Conservation (phyloP, 108 stramenopile genomes). For the Stephanodiscus minutulus region DNA sequence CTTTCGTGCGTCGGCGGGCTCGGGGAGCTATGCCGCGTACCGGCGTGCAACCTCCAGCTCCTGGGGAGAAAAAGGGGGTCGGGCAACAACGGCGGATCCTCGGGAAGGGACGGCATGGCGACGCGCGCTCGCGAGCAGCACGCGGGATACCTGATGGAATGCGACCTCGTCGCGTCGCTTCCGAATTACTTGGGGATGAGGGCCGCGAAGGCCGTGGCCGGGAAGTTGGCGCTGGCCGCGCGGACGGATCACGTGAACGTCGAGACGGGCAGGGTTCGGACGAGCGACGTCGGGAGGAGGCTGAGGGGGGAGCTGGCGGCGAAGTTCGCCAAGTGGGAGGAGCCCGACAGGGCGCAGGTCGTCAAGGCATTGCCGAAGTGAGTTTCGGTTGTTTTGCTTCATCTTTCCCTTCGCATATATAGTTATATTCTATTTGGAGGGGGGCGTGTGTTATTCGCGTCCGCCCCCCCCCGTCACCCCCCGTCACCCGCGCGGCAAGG, state of each 20-base stretch:
- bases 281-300: slow-evolving; percentile 50
- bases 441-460: background rate
- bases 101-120: slow-evolving; percentile 38
- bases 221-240: slow-evolving; percentile 78
- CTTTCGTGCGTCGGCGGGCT: slow-evolving; percentile 92
- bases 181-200: slow-evolving; percentile 80
- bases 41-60: slow-evolving; percentile 85
- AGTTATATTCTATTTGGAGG: background rate
- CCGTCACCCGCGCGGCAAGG: no score
- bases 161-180: slow-evolving; percentile 72
- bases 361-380: slow-evolving; percentile 95
- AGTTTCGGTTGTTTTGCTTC: slow-evolving; percentile 47
- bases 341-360: slow-evolving; percentile 88
- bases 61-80: slow-evolving; percentile 55
- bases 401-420: background rate
- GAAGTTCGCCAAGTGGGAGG: slow-evolving; percentile 92
- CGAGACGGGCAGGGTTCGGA: slow-evolving; percentile 59
- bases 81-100: no score
- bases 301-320: slow-evolving; percentile 66
- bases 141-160: slow-evolving; percentile 81
- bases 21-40: slow-evolving; percentile 77
- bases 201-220: slow-evolving; percentile 87
- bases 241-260: slow-evolving; percentile 83
- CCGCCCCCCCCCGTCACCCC: no score
- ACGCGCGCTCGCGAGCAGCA: slow-evolving; percentile 53